A percentile compares a stretch with the other conserved stretches of the same genome.
Evolutionary conservation across 1,284 basidiomycete genomes (phyloP).

Genomic region (Tremellales sp.): DNA sequence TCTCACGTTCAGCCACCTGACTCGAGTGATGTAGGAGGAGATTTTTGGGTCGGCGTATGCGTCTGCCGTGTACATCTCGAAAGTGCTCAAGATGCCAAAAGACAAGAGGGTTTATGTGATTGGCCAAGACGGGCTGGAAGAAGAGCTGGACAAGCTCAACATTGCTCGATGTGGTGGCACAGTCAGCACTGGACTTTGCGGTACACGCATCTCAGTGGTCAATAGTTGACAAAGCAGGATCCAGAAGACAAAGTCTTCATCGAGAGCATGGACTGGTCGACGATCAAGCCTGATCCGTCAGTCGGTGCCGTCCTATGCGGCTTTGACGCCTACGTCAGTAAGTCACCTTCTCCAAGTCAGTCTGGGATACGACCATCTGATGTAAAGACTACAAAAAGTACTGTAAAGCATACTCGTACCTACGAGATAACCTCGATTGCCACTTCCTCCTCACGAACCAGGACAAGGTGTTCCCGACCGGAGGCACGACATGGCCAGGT

Average conservation of each 20-base stretch:
- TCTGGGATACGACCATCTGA: neutral
- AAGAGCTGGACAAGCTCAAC: constrained; percentile 82
- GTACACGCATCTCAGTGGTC: neutral
- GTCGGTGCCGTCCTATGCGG: constrained; percentile 91
- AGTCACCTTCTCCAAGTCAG: constrained; percentile 6
- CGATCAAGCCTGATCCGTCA: constrained; percentile 65
- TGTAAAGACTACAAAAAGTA: constrained; percentile 80
- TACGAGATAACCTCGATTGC: constrained; percentile 71
- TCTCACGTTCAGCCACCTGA: neutral
- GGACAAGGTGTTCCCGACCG: constrained; percentile 82
- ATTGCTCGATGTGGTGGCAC: constrained; percentile 79
- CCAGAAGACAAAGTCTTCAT: constrained; percentile 73
- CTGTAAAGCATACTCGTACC: constrained; percentile 87
- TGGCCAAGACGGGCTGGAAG: constrained; percentile 86
- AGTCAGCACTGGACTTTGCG: constrained; percentile 53
- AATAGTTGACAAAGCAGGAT: constrained; percentile 56
- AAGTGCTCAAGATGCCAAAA: constrained; percentile 80
- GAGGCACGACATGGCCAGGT: constrained; percentile 74
- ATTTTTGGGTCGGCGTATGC: constrained; percentile 95
- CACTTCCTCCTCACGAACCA: constrained; percentile 90
- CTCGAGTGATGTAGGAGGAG: constrained; percentile 62
- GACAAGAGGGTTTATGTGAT: constrained; percentile 95
- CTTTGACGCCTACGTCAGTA: constrained; percentile 54
- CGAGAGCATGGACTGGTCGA: constrained; percentile 65
- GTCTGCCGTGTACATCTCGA: constrained; percentile 85